phyloP scores from a whole-genome alignment of 352 stramenopile species.

The Pythium biforme region DNA sequence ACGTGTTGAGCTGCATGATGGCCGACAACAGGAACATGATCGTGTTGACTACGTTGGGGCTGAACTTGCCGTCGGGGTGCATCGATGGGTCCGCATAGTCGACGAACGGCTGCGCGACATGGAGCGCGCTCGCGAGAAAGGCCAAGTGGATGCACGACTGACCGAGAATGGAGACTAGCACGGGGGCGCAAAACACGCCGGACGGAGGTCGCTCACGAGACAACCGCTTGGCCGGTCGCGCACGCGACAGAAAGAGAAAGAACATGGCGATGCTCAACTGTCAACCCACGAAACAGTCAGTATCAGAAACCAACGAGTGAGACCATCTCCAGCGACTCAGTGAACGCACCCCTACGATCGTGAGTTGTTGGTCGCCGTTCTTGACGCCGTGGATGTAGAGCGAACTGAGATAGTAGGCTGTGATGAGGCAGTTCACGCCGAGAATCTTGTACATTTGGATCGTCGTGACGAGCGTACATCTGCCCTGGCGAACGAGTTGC shows the following conservation, averaged over 20 bases:
- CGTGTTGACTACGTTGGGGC: slow-evolving; percentile 94
- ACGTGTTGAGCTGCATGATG: slow-evolving; percentile 60
- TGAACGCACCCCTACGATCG: slow-evolving; percentile 38
- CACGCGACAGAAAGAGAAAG: slow-evolving; percentile 58
- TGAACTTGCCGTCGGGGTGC: slow-evolving; percentile 84
- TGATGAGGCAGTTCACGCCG: slow-evolving; percentile 94
- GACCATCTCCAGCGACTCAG: neutral
- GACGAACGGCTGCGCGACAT: slow-evolving; percentile 57
- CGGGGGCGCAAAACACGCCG: slow-evolving; percentile 86
- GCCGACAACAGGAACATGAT: slow-evolving; percentile 92
- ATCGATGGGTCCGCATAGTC: slow-evolving; percentile 57
- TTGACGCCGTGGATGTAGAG: slow-evolving; percentile 95
- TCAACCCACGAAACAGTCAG: neutral
- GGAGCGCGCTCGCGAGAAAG: slow-evolving; percentile 56
- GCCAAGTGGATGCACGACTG: slow-evolving; percentile 93
- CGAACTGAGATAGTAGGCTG: slow-evolving; percentile 91
- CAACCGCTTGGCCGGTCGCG: slow-evolving; percentile 87
- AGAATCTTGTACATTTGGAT: slow-evolving; percentile 96
- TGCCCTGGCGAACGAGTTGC: slow-evolving; percentile 93
- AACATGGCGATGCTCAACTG: slow-evolving; percentile 52
- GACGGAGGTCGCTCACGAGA: slow-evolving; percentile 73
- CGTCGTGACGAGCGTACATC: slow-evolving; percentile 96
- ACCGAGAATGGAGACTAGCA: slow-evolving; percentile 86
- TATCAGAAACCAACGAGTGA: neutral
- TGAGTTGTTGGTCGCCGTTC: slow-evolving; percentile 92